Evolutionary conservation across 352 stramenopile species (phyloP), one percentile per base, ranked within the genome.

Genomic region (Phytopythium helicoides): DNA sequence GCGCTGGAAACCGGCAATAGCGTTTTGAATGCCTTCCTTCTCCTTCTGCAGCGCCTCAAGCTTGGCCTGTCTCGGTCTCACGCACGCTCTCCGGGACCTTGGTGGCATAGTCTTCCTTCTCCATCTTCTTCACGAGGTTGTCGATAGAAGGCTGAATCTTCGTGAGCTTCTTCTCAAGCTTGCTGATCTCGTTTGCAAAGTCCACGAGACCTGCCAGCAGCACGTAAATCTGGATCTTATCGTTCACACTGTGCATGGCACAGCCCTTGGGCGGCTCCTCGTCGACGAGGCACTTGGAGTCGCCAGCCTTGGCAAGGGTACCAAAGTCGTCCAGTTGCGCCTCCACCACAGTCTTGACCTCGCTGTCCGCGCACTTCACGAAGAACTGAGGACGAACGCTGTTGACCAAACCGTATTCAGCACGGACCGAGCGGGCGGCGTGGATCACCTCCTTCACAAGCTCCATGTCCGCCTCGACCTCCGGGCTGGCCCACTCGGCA

Each of bases 401-500:
- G 64, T 92, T 94, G 4, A 83, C 75, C 26, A 94, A 63, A 10
- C 76, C 78, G 64, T 94, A 95, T 71, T 92, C 85, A 11, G 81
- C 85, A 65, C 84, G 83, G 23, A 99, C 81, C n/a, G 97, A 99
- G 39, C 97, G 83, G 36, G 87, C 97, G 16, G 92, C 92, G 67
- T 98, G 87, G 65, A 99, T 96, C 47, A 98, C 86, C 16, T 97
- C 95, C 80, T 98, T 97, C 46, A 92, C 72, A 6, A 95, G 66
- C 41, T 92, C 77, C 91, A 99, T 99, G 36, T 90, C 87, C 38
- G 81, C 62, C 66, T 99, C 97, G 26, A 81, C 75, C 39, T 84
- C 76, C 5, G 76, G 46, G 73, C 98, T 90, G 33, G 58, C 83
- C 82, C 96, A 99, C n/a, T 54, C 62, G 8, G 80, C 68, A 46